A percentile compares a stretch with the other conserved stretches of the same genome.
Conservation (phyloP, 164 flowering plant genomes). For the Dillenia suffruticosa region DNA sequence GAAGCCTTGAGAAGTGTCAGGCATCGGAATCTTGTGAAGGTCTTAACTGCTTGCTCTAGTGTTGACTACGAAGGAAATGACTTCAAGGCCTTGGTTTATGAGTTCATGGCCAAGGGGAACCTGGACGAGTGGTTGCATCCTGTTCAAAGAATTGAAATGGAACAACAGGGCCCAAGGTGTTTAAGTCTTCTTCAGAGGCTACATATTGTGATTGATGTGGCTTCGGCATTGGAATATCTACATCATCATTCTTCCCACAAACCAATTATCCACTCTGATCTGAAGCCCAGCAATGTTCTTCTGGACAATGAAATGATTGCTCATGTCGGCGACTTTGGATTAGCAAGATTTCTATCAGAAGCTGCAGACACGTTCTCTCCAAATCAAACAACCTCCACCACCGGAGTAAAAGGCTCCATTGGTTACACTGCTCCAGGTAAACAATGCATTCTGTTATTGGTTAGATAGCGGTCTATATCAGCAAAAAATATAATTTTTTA, state of each 20-base stretch:
- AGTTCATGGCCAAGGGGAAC: constrained; percentile 6
- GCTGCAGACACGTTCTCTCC: not conserved
- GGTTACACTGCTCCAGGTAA: constrained; percentile 26
- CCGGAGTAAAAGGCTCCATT: constrained; percentile 15
- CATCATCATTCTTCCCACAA: constrained; percentile 2
- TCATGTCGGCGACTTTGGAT: constrained; percentile 6
- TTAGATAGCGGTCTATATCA: not conserved
- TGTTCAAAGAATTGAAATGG: not conserved
- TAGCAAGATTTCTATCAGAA: not conserved
- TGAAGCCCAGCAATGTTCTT: constrained; percentile 5
- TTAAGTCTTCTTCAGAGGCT: not conserved
- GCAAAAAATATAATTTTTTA: too few relatives aligned
- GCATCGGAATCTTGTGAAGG: constrained; percentile 5
- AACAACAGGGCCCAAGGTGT: not conserved
- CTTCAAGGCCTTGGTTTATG: not conserved
- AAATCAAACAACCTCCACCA: constrained; percentile 3
- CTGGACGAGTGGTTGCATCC: constrained; percentile 5
- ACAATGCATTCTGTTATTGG: not conserved
- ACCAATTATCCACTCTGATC: constrained; percentile 1
- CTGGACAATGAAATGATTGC: constrained; percentile 3
- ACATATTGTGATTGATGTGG: constrained; percentile 6
- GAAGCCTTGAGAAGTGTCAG: constrained; percentile 1
- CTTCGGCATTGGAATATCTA: constrained; percentile 5
- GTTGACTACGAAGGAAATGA: not conserved
- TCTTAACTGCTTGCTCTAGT: constrained; percentile 1